These are phyloP conservation scores for Amanita inopinata DNA, from an alignment of 768 basidiomycete species.

Conservation along the genomic window DNA sequence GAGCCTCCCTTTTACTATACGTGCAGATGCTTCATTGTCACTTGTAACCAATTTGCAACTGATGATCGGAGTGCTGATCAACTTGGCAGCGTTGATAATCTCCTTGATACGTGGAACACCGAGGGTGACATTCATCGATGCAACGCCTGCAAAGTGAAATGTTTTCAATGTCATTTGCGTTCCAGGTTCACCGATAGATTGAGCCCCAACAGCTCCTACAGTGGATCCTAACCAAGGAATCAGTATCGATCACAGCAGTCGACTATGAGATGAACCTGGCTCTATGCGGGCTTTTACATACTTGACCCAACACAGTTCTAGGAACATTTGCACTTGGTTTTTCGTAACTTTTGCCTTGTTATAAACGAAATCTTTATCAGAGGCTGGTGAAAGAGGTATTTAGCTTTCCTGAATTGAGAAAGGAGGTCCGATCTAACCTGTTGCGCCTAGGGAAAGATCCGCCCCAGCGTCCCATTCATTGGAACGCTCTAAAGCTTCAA, in stretches of 20 bases:
- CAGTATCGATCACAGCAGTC: background rate
- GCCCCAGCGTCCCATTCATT: constrained; percentile 73
- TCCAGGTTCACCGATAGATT: constrained; percentile 98
- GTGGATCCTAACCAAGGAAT: constrained; percentile 61
- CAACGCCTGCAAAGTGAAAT: constrained; percentile 99
- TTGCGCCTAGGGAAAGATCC: constrained; percentile 68
- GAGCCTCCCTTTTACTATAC: constrained; percentile 93
- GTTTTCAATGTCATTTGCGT: constrained; percentile 99
- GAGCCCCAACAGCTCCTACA: constrained; percentile 96
- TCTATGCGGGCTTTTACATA: constrained; percentile 96
- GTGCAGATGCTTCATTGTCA: constrained; percentile 86
- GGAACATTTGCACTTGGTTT: constrained; percentile 66
- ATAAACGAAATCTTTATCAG: constrained; percentile 69
- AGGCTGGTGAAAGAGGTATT: constrained; percentile 27
- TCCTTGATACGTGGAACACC: constrained; percentile 99
- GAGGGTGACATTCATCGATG: constrained; percentile 98
- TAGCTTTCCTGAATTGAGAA: constrained; percentile 7
- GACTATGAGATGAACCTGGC: constrained; percentile 47
- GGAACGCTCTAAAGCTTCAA: constrained; percentile 64
- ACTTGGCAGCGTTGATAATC: constrained; percentile 98
- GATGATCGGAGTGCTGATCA: constrained; percentile 96
- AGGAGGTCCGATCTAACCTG: constrained; percentile 30
- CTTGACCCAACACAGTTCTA: constrained; percentile 82
- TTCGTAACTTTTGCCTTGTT: constrained; percentile 88
- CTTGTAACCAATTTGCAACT: constrained; percentile 86